A percentile compares a stretch with the other conserved stretches of the same genome.
phyloP scores from a whole-genome alignment of 345 rosid genomes.

The Dovyalis caffra region DNA sequence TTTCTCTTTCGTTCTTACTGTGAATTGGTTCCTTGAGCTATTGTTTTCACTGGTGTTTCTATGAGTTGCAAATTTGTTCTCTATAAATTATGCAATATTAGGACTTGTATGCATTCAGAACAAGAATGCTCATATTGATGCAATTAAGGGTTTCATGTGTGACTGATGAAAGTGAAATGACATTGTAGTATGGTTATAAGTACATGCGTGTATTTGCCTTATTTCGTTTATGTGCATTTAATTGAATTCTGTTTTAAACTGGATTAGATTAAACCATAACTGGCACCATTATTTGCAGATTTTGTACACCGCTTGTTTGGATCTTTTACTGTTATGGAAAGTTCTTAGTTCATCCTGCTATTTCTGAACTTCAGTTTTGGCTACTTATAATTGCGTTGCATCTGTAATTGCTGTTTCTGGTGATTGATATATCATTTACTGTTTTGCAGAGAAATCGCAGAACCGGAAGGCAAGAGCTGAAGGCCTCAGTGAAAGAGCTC shows the following conservation, averaged over 20 bases:
- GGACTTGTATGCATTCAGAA: too few species aligned
- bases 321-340: not conserved
- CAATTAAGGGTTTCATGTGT: too few species aligned
- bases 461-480: conserved; percentile 42
- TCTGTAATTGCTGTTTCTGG: not conserved
- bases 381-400: not conserved
- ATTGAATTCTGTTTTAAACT: too few species aligned
- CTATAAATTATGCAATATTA: too few species aligned
- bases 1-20: too few species aligned
- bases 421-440: not conserved
- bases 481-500: conserved; percentile 71
- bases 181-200: too few species aligned
- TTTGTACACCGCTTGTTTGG: not conserved
- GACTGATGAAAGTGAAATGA: too few species aligned
- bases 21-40: too few species aligned
- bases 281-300: not conserved
- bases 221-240: not conserved
- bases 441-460: conserved; percentile 40
- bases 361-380: not conserved
- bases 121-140: too few species aligned
- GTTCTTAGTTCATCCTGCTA: not conserved
- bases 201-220: not conserved
- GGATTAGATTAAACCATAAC: not conserved
- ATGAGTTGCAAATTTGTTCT: too few species aligned
- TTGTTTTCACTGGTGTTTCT: too few species aligned